Percentiles rank a stretch among this genome's conserved stretches.
phyloP scores from a whole-genome alignment of 2,329 filamentous ascomycete genomes.

The Biscogniauxia sp. region DNA sequence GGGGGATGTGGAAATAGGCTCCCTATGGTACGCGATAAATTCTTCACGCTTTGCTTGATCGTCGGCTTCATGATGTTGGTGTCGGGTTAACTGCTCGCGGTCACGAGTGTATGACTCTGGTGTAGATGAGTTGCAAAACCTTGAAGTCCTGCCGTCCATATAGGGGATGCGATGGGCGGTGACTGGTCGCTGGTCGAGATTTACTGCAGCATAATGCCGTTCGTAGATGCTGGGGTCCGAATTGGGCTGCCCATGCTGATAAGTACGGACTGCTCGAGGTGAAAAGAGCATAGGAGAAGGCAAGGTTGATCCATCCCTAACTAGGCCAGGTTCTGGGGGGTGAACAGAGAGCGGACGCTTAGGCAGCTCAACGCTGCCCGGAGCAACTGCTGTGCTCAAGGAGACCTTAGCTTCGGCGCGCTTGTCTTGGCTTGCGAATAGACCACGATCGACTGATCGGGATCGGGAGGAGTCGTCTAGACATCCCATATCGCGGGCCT shows the following conservation, averaged over 20 bases:
- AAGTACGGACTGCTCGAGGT: constrained; percentile 37
- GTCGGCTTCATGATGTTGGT: constrained; percentile 34
- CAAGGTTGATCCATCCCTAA: constrained; percentile 24
- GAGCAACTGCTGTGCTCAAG: constrained; percentile 59
- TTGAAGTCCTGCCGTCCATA: constrained; percentile 37
- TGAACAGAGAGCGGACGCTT: constrained; percentile 46
- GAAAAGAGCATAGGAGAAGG: constrained; percentile 40
- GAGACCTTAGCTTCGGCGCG: constrained; percentile 63
- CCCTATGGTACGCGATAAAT: constrained; percentile 15
- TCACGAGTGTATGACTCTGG: constrained; percentile 40
- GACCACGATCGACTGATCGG: constrained; percentile 61
- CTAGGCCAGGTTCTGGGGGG: constrained; percentile 40
- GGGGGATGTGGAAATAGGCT: constrained; percentile 1
- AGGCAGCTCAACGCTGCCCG: constrained; percentile 56
- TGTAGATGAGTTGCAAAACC: constrained; percentile 38
- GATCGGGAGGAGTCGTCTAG: constrained; percentile 52
- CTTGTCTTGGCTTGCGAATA: constrained; percentile 60
- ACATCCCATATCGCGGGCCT: constrained; percentile 39
- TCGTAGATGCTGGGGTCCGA: constrained; percentile 45
- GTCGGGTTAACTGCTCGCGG: constrained; percentile 33
- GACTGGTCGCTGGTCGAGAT: constrained; percentile 44
- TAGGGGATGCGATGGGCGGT: constrained; percentile 46
- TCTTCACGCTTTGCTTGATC: constrained; percentile 31
- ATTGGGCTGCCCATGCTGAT: constrained; percentile 43
- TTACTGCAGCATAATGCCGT: constrained; percentile 33